Evolutionary conservation across 768 basidiomycete species (phyloP), one percentile per base, ranked within the genome.

Genomic region (Stropharia rugosoannulata): DNA sequence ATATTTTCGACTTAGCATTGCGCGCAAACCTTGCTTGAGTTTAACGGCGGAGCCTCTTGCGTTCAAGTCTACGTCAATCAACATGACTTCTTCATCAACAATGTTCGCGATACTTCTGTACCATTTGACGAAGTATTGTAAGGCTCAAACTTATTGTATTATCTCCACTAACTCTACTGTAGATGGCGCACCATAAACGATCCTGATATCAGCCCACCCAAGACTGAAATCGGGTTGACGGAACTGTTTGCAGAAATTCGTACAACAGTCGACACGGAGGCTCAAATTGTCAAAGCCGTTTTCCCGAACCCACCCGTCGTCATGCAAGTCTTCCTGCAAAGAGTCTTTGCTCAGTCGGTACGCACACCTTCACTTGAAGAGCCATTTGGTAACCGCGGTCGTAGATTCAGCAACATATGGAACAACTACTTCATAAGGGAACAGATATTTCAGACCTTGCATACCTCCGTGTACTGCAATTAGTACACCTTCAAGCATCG

Each of bases 61-160:
- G 90, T 99, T 5, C 95, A 98, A 71, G 93, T 98, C 11, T 99
- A 98, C 64, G 97, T 99, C 53, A 99, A 98, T 65, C 97, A 99
- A 68, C 97, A 99, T 64, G 97, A 98, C 68, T 99, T 99, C 78
- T 99, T 99, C 79, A 98, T 98, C 69, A 95, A 95, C 67, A 84
- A 92, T 51, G 85, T 93, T 38, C 85, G 89, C 36, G 87, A 87
- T 50, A 77, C 77, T 32, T 79, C 80, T 56, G 72, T 80, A 12
- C 71, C 73, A 39, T 77, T 82, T 32, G 86, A 87, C 63, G 75
- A 76, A n/a, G 49, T 80, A 52, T 67, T 89, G 84, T 89, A 54
- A 51, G 82, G 69, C 15, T 6, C 8, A 22, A 6, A 57, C 18
- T 18, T 51, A 19, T 15, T n/a, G 39, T 2, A 36, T 27, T 49